Evolutionary conservation across 78 protist genomes (phyloP), one percentile per base, ranked within the genome.

Genomic region (Dictyostelium firmibasis): DNA sequence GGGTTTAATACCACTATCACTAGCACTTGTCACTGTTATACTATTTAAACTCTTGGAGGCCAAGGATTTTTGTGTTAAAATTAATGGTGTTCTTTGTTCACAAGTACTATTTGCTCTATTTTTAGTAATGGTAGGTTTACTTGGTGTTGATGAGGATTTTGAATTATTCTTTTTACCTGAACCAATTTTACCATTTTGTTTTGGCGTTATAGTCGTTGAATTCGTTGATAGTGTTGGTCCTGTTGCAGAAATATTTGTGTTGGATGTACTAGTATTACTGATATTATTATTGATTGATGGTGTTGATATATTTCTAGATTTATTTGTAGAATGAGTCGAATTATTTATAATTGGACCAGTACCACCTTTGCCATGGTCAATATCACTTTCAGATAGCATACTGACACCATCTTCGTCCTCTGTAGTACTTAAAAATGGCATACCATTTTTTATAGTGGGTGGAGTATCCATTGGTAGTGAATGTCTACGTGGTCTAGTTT

Each of bases 401-500:
- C 79, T 33, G 18, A 79, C 70, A 16, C 83, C 69, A 47, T 89
- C 94, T 53, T 89, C 94, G 35, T 89, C 94, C 38, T 89, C 94
- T 5, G 94, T 89, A 3, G 94, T 89, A 18, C 78, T 50, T 33
- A 35, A 3, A 27, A 69, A 64, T 1, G 83, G 53, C 1, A 38
- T 38, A 38, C 82, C 72, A 16, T 25, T 31, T 60, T 89, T 89
- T 11, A 79, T 41, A 16, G 93, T 43, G 2, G 86, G 86, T n/a
- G 84, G 81, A 4, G 74, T 76, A 29, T 89, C 94, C 86, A 81
- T 81, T 0, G 94, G 94, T 84, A 89, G 25, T 0, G 94, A 89
- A 89, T 89, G 94, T 81, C 94, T 89, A 25, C 94, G 38, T 9
- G 94, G 94, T 35, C 94, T 25, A 27, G 94, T 89, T 50, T 89